These are phyloP conservation scores for Termitomyces sp. DNA, from an alignment of 768 basidiomycete species.

Conservation along the genomic window DNA sequence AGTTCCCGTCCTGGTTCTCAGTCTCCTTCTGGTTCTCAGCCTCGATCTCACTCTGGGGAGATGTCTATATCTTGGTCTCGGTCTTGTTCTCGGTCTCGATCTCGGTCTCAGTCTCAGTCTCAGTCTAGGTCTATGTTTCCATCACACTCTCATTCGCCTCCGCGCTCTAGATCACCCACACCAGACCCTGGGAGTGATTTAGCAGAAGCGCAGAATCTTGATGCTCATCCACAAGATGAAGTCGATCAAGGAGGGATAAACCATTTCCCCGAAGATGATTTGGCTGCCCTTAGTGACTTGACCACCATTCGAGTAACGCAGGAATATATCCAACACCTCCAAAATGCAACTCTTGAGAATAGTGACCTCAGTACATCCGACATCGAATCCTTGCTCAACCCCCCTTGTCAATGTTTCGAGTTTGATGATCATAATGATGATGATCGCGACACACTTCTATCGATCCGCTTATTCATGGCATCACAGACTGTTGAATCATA, in stretches of 20 bases:
- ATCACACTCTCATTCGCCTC: neutral
- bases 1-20: neutral
- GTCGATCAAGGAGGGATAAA: neutral
- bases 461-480: no score
- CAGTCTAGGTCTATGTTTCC: neutral
- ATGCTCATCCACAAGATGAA: neutral
- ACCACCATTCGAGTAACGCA: neutral
- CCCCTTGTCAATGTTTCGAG: neutral
- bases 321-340: neutral
- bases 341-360: neutral
- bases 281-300: neutral
- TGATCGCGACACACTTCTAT: no score
- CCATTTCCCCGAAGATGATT: neutral
- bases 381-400: neutral
- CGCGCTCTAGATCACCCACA: neutral
- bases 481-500: no score
- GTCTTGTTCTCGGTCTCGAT: neutral
- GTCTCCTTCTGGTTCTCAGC: neutral
- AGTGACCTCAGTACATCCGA: neutral
- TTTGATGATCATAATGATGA: no score
- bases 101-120: no score
- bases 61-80: neutral
- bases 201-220: neutral
- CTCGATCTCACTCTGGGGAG: no score
- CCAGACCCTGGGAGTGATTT: neutral